Evolutionary conservation across 331 rosid species (phyloP).

Genomic region (Dryas integrifolia): DNA sequence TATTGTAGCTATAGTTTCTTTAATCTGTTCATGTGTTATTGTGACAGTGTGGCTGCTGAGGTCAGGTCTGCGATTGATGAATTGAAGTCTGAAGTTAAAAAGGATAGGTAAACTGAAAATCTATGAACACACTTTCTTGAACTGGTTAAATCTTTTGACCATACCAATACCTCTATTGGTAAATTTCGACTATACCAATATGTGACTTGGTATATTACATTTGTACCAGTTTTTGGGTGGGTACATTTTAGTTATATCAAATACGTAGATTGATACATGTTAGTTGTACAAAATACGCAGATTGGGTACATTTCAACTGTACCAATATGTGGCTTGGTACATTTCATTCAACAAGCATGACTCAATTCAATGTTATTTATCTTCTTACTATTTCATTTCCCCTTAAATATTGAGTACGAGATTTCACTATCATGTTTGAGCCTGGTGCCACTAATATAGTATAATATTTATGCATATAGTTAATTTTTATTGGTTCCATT

Average conservation of each 20-base stretch:
- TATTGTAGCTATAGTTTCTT: too few species aligned
- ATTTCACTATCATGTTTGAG: neutral
- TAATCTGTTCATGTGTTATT: neutral
- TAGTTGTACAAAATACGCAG: slow-evolving; percentile 9
- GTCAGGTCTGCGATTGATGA: slow-evolving; percentile 63
- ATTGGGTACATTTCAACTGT: too few species aligned
- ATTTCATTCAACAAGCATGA: neutral
- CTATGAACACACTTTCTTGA: neutral
- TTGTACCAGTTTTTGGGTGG: too few species aligned
- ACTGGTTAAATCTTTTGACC: neutral
- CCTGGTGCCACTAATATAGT: too few species aligned
- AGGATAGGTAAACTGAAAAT: slow-evolving; percentile 66
- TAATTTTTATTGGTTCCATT: neutral
- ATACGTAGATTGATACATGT: too few species aligned
- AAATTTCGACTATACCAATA: slow-evolving; percentile 14
- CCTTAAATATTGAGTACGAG: slow-evolving; percentile 13
- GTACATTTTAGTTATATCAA: too few species aligned
- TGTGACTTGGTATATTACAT: too few species aligned
- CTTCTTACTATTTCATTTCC: neutral
- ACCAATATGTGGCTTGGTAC: too few species aligned
- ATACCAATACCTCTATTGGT: too few species aligned
- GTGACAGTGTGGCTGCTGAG: slow-evolving; percentile 75
- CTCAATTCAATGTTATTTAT: neutral
- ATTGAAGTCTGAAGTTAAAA: slow-evolving; percentile 70
- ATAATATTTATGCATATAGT: neutral